Evolutionary conservation across 139 green algal genomes (phyloP).

Genomic region (Spirogloea muscicola): DNA sequence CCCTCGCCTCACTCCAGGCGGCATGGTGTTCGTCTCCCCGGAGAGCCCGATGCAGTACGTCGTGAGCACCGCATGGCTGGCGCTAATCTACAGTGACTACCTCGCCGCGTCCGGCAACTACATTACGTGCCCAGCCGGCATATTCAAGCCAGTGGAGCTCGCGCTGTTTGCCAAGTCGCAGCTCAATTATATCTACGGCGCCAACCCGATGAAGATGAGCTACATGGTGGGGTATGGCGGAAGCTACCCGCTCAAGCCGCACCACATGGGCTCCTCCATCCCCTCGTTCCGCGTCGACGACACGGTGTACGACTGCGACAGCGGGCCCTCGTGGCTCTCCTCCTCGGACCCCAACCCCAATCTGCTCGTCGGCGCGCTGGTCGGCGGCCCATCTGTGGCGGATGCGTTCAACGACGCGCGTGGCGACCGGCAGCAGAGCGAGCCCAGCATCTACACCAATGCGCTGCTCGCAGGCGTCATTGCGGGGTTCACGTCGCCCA

Average conservation of each 20-base stretch:
- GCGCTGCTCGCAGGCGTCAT: constrained; percentile 26
- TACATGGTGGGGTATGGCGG: constrained; percentile 43
- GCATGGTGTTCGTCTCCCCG: constrained; percentile 13
- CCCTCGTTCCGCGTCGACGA: constrained; percentile 10
- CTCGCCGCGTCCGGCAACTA: background rate
- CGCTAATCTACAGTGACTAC: constrained; percentile 7
- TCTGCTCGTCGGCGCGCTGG: constrained; percentile 22
- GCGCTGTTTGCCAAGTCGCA: constrained; percentile 5
- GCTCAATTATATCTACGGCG: constrained; percentile 36
- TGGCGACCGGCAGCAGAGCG: constrained; percentile 23
- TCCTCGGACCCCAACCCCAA: constrained; percentile 27
- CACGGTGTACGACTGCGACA: background rate
- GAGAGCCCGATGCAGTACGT: constrained; percentile 19
- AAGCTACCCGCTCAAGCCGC: constrained; percentile 20
- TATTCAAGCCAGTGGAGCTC: background rate
- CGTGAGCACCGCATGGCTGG: constrained; percentile 22
- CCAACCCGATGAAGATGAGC: constrained; percentile 15
- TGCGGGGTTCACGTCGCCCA: constrained; percentile 1
- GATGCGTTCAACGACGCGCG: constrained; percentile 27
- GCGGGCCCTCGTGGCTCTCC: background rate
- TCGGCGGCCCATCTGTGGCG: constrained; percentile 12
- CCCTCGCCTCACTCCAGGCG: constrained; percentile 24
- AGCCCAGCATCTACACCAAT: constrained; percentile 43
- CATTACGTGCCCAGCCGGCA: background rate
- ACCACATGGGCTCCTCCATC: constrained; percentile 37